Percentiles rank a stretch among this genome's conserved stretches.
Conservation (phyloP, 176 grass and related monocot species). For the Ampelocalamus luodianensis region DNA sequence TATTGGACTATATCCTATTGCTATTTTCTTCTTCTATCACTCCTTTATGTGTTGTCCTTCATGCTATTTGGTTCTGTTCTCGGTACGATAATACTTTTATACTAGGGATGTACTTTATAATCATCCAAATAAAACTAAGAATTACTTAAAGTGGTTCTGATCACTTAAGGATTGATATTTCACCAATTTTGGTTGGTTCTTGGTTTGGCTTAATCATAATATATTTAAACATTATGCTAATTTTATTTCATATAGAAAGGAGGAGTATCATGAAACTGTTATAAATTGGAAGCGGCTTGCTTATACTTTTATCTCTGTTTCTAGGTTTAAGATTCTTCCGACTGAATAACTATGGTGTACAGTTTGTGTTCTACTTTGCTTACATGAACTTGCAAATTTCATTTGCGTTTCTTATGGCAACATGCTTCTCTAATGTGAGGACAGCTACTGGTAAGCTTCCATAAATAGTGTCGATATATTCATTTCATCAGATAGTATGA, state of each 20-base stretch:
- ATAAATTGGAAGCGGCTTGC: conserved; percentile 6
- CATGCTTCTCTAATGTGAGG: conserved; percentile 72
- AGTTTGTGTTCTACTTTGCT: conserved; percentile 72
- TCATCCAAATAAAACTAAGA: conserved; percentile 17
- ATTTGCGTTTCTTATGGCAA: conserved; percentile 65
- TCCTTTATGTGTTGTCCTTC: conserved; percentile 71
- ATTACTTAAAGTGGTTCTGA: neutral
- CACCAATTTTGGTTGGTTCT: conserved; percentile 14
- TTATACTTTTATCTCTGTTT: conserved; percentile 38
- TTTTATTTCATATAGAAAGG: conserved; percentile 1
- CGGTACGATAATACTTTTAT: conserved; percentile 50
- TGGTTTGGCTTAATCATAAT: neutral
- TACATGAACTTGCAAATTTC: conserved; percentile 88
- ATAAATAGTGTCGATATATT: conserved; percentile 5
- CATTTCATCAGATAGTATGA: neutral
- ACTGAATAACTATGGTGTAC: conserved; percentile 63
- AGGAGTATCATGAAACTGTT: neutral
- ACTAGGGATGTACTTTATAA: conserved; percentile 13
- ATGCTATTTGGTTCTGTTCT: conserved; percentile 69
- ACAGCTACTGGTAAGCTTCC: conserved; percentile 66
- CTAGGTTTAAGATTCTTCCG: conserved; percentile 74
- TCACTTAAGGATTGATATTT: neutral
- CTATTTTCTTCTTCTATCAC: conserved; percentile 77
- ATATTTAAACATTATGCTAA: neutral
- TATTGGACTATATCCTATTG: conserved; percentile 88